Base-by-base conservation (phyloP, 1,284 basidiomycete species). In the Tilletia caries region DNA sequence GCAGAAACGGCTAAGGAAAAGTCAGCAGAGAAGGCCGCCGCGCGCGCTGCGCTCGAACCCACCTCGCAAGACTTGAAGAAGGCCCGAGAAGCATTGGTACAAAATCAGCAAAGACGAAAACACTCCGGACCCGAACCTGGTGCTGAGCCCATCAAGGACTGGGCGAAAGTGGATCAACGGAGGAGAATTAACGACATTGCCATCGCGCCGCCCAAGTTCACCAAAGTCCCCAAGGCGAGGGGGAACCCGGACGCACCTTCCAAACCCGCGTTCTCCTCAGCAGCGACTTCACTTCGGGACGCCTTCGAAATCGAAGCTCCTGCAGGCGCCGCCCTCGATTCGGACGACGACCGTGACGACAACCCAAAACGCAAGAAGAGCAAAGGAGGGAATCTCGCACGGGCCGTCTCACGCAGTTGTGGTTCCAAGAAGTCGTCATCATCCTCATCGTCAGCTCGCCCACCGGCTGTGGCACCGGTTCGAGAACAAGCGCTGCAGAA, bases 141-240 rank as follows among this genome's bases (percentile, higher is more conserved):
- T 13, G 58, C 10, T 3, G 58, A 33, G 29, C 27, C 13, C 3
- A 15, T 32, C 29, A 62, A 62, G 32, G 58, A 62, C 15, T 62
- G 58, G 58, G 58, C 58, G 27, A 33, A 33, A 20, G 58, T 34
- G 32, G 58, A 62, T 33, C 58, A 62, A 18, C 27, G 58, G 29
- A 62, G 58, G 23, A 25, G 58, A 20, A 6, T 62, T 18, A 34
- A 62, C 33, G 58, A 62, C 29, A 29, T 62, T 20, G 58, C 58
- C 15, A 20, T 18, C 20, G 58, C 58, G 18, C 58, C 58, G 4
- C 58, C 58, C 13, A 27, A 29, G 10, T 33, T 62, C 15, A 62
- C 58, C 8, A 25, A 29, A 5, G 29, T 62, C 10, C 58, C 58
- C 29, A 62, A 62, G 58, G 27, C 32, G 13, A 62, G 58, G 32